Evolutionary conservation across 2,329 filamentous ascomycete genomes (phyloP), one percentile per base, ranked within the genome.

Genomic region (Fusarium fracticaudum): DNA sequence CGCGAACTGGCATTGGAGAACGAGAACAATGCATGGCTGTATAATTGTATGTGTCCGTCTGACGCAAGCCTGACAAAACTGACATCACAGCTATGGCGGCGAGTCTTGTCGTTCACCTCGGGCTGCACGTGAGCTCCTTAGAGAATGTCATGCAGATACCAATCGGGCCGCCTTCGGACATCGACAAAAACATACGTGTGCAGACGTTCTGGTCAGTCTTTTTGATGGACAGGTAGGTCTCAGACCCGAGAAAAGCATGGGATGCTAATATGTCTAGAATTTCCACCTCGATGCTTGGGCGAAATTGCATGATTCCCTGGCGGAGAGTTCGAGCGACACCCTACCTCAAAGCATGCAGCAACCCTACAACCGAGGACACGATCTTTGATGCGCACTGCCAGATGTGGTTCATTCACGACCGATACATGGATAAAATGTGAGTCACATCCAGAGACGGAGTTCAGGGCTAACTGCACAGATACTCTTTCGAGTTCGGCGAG

Each of bases 351-450:
- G n/a, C 41, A 31, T 37, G 41, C n/a, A 59, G n/a, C 17, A 59
- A 18, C n/a, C 55, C 55, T 4, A 26, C 41, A 2, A 13, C 41
- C 17, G 41, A 48, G 6, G 55, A 59, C 14, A n/a, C 8, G 0
- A 6, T 47, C 3, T 59, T 59, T 22, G 40, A 37, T 2, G 41
- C 55, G 8, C 31, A 47, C 18, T 59, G 55, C 41, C 41, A 48
- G 31, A 47, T 59, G 41, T 59, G 55, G 55, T 48, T 59, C 18
- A 59, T 59, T 29, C 55, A 59, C 24, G 40, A 59, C 41, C 14
- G 41, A 22, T 59, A 59, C 18, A 59, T 59, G 55, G 55, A 59
- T 14, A 59, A n/a, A 22, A 59, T 47, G 55, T 48, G 24, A 59
- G 38, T 4, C 7, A 6, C 18, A 12, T 9, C 15, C 6, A 31